Conservation (phyloP, 441 rosid genomes). For the Adansonia gregorii region DNA sequence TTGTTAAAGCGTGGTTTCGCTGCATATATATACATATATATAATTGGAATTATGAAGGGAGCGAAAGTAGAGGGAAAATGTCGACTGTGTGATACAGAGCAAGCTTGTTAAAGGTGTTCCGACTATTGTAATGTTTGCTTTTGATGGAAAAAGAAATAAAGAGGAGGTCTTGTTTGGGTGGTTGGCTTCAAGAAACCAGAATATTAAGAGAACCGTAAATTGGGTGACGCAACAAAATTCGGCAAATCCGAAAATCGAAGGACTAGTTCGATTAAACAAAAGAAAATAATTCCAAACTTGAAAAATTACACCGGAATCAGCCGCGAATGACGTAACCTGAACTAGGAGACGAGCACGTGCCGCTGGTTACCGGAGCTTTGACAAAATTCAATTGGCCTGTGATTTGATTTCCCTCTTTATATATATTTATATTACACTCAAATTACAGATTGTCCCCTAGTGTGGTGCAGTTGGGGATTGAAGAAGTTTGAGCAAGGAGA, state of each 20-base stretch:
- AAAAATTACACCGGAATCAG: slow-evolving; percentile 22
- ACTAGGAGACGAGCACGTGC: slow-evolving; percentile 27
- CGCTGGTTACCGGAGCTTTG: slow-evolving; percentile 22
- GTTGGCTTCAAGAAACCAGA: slow-evolving; percentile 34
- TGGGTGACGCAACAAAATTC: slow-evolving; percentile 25
- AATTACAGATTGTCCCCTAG: too few species aligned
- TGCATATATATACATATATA: not conserved
- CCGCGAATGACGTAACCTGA: slow-evolving; percentile 24
- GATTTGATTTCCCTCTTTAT: not conserved
- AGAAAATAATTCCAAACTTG: not conserved
- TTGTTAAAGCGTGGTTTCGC: not conserved
- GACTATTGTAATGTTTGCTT: slow-evolving; percentile 35
- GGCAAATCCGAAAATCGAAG: slow-evolving; percentile 32
- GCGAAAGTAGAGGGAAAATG: not conserved
- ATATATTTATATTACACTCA: not conserved
- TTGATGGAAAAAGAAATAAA: not conserved
- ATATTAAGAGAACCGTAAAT: slow-evolving; percentile 32
- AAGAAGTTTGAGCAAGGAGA: not conserved
- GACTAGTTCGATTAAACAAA: slow-evolving; percentile 27
- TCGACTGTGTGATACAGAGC: slow-evolving; percentile 25
- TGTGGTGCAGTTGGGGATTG: too few species aligned
- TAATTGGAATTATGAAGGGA: not conserved
- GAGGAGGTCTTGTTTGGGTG: not conserved
- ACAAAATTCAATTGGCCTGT: slow-evolving; percentile 18
- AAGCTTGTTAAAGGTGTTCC: slow-evolving; percentile 17